A percentile compares a stretch with the other conserved stretches of the same genome.
Conservation (phyloP, 2,329 filamentous ascomycete genomes). For the Fusarium camptoceras region DNA sequence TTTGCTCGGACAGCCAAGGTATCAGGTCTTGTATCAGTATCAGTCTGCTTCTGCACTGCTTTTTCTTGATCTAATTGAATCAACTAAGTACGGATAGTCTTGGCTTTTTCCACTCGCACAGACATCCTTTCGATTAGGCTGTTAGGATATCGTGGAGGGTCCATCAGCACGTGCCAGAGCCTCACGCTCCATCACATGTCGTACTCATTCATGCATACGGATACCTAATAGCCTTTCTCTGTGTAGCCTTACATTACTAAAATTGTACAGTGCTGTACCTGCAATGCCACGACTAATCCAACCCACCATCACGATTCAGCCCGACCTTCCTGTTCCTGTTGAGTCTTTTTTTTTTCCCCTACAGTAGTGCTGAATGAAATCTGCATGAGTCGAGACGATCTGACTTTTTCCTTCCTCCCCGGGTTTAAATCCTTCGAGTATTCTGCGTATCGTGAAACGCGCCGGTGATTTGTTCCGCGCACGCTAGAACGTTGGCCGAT, state of each 20-base stretch:
- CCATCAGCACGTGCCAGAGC: constrained; percentile 19
- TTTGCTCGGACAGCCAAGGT: constrained; percentile 15
- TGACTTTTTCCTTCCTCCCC: not conserved
- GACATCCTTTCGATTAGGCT: not conserved
- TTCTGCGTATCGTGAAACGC: constrained; percentile 18
- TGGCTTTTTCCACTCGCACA: constrained; percentile 19
- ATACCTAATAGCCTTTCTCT: not conserved
- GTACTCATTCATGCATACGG: not conserved
- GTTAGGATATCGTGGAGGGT: constrained; percentile 4
- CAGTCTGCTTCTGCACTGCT: not conserved
- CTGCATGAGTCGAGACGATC: constrained; percentile 20
- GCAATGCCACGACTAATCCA: constrained; percentile 5
- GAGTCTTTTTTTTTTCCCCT: not conserved
- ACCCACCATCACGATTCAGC: constrained; percentile 14
- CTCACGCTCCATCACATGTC: constrained; percentile 6
- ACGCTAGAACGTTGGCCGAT: constrained; percentile 18
- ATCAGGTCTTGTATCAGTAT: constrained; percentile 4
- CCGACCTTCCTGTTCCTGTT: constrained; percentile 1
- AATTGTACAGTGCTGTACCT: not conserved
- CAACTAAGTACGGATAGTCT: no score
- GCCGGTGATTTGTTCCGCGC: not conserved
- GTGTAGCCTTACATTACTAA: not conserved
- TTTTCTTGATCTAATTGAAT: not conserved
- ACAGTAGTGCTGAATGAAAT: constrained; percentile 4
- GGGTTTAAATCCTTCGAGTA: not conserved